Evolutionary conservation across 306 rosid genomes (phyloP).

Genomic region (Hippophae rhamnoides): DNA sequence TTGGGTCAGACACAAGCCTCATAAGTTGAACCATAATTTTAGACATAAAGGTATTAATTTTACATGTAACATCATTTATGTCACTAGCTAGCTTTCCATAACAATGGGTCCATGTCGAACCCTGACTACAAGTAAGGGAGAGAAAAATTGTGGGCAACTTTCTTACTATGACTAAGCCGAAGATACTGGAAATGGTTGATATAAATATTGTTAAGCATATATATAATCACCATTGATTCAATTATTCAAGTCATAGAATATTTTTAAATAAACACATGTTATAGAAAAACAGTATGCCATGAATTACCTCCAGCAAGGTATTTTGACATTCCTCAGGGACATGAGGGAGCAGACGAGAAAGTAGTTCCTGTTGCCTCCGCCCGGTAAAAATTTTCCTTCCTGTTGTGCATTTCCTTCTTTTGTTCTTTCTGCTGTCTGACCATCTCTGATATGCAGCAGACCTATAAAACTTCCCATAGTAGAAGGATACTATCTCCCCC

Average conservation of each 20-base stretch:
- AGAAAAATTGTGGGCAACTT: too few species aligned
- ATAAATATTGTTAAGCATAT: neutral
- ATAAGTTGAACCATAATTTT: too few species aligned
- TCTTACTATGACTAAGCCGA: too few species aligned
- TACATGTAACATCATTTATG: too few species aligned
- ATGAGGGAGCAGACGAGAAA: slow-evolving; percentile 52
- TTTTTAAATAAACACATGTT: neutral
- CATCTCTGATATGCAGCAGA: slow-evolving; percentile 50
- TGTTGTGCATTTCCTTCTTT: slow-evolving; percentile 40
- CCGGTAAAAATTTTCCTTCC: slow-evolving; percentile 59
- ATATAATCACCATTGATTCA: slow-evolving; percentile 4
- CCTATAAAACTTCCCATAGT: slow-evolving; percentile 67
- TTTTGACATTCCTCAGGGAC: slow-evolving; percentile 41
- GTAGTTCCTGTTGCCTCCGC: slow-evolving; percentile 53
- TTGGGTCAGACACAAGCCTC: too few species aligned
- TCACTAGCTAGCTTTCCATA: too few species aligned
- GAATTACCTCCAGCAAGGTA: slow-evolving; percentile 51
- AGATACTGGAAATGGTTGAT: too few species aligned
- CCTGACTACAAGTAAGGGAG: too few species aligned
- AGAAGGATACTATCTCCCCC: slow-evolving; percentile 60
- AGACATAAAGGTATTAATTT: too few species aligned
- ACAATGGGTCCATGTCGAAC: too few species aligned
- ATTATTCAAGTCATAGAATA: neutral
- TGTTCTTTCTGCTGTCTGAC: slow-evolving; percentile 46
- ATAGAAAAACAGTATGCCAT: slow-evolving; percentile 1